A percentile compares a stretch with the other conserved stretches of the same genome.
These are phyloP conservation scores for Colletotrichum gloeosporioides DNA, from an alignment of 2,329 filamentous ascomycete species.

Conservation along the genomic window DNA sequence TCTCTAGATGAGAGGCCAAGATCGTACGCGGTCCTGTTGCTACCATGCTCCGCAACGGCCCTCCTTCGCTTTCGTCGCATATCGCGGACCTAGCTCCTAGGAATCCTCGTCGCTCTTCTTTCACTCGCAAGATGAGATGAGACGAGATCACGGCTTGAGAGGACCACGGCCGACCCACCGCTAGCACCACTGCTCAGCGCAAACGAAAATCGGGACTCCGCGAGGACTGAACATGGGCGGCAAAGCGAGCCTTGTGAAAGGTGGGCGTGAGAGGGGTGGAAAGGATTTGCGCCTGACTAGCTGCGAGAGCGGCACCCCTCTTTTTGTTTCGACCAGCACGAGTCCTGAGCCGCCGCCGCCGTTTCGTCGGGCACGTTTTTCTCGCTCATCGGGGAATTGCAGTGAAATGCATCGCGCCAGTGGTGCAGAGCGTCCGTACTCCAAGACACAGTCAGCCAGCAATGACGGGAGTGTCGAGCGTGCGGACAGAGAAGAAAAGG, in stretches of 20 bases:
- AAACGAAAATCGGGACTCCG: slow-evolving; percentile 11
- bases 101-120: background rate
- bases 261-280: slow-evolving; percentile 24
- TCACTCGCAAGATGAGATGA: slow-evolving; percentile 8
- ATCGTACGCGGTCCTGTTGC: background rate
- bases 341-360: background rate
- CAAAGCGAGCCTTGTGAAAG: slow-evolving; percentile 44
- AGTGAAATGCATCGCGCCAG: slow-evolving; percentile 18
- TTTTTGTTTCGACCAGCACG: background rate
- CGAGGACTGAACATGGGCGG: slow-evolving; percentile 33
- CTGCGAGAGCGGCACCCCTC: background rate
- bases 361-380: slow-evolving; percentile 3
- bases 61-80: slow-evolving; percentile 3
- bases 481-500: slow-evolving; percentile 1
- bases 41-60: slow-evolving; percentile 7
- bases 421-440: background rate
- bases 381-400: background rate
- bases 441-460: background rate
- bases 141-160: slow-evolving; percentile 23
- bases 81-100: slow-evolving; percentile 1
- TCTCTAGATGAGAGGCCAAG: slow-evolving; percentile 9
- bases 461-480: background rate
- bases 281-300: slow-evolving; percentile 15
- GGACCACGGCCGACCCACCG: slow-evolving; percentile 24
- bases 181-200: background rate